Evolutionary conservation across 495 filamentous ascomycete genomes (phyloP), one percentile per base, ranked within the genome.

Genomic region (Evansstolkia leycettana): DNA sequence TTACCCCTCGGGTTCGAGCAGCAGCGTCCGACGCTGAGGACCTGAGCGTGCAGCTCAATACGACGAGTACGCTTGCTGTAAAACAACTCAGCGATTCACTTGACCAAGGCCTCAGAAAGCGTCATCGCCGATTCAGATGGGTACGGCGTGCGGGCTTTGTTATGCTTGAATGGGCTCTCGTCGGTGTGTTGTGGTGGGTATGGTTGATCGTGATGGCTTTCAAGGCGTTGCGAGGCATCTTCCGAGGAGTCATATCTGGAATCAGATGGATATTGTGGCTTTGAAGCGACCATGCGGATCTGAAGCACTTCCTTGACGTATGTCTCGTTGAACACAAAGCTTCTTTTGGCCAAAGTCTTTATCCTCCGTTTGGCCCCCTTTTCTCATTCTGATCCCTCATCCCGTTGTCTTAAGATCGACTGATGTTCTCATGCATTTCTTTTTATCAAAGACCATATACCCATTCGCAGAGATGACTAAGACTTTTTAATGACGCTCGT

Each of bases 211-310:
- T 88, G 12, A 77, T 84, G 67, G 65, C 77, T 9, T 63, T 77
- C 34, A 66, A 80, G 38, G 39, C 84, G 14, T 43, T 79, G 1
- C 59, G 77, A 18, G 75, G 77, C 12, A 43, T 76, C 9, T 65
- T 78, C 17, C 67, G 65, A 26, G 79, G 74, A 2, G 47, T 73
- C 6, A 52, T 76, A 2, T 60, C 69, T 17, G 68, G 66, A 28
- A 57, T 80, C 10, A 58, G 70, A 46, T 94, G 87, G 87, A 57
- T 92, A 48, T 56, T 94, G 36, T 92, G 83, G 83, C 50, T 92
- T 17, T 66, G 34, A 38, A 5, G 19, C 26, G 18, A 11, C 15
- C 16, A 6, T 33, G n/a, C 13, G 4, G 5, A 17, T 6, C 17
- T 4, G 9, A 33, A 17, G 17, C 7, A 6, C n/a, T 10, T n/a